phyloP scores from a whole-genome alignment of 228 moss, liverwort and hornwort species.

The Sphagnum fallax region DNA sequence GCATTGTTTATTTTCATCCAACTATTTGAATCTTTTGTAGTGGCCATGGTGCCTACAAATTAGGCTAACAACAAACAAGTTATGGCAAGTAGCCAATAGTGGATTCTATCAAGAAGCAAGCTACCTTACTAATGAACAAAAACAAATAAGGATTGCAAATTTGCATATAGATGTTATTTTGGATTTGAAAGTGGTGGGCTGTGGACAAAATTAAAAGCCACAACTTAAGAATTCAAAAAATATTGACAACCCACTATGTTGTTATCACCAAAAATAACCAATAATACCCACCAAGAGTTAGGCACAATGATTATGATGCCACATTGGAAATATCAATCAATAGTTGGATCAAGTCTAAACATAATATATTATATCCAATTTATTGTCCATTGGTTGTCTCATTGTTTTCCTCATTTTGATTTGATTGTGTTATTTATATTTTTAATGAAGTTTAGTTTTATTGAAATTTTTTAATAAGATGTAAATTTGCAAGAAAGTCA shows the following conservation, averaged over 20 bases:
- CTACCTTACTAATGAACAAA: not conserved
- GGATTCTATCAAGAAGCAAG: not conserved
- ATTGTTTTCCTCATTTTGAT: no score
- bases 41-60: not conserved
- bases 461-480: no score
- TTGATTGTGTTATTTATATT: no score
- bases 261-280: not conserved
- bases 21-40: not conserved
- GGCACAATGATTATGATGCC: not conserved
- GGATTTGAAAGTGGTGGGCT: not conserved
- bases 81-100: no score
- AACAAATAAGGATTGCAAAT: not conserved
- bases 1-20: not conserved
- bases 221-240: not conserved
- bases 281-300: not conserved
- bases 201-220: not conserved
- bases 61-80: not conserved
- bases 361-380: no score
- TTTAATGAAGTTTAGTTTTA: no score
- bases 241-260: not conserved
- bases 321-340: not conserved
- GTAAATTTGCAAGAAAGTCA: no score
- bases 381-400: no score
- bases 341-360: not conserved
- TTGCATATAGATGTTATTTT: not conserved